phyloP scores from a whole-genome alignment of 768 basidiomycete genomes.

The Dictyophora rubrovolvata region DNA sequence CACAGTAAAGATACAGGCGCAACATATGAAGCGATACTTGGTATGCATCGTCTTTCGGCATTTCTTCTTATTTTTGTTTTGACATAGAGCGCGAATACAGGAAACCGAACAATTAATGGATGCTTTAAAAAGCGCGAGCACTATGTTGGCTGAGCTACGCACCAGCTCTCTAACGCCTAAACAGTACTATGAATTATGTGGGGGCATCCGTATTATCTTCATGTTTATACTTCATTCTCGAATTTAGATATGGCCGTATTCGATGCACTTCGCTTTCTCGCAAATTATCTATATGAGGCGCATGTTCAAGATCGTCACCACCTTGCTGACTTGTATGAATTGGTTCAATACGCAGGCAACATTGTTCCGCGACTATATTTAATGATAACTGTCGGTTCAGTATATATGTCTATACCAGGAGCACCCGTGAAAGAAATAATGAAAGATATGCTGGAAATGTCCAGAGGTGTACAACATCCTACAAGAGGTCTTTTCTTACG shows the following conservation, averaged over 20 bases:
- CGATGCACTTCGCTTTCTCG: conserved; percentile 88
- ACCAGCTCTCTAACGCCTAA: conserved; percentile 92
- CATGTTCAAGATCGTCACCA: conserved; percentile 89
- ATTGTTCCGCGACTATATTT: conserved; percentile 91
- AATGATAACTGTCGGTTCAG: conserved; percentile 99
- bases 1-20: conserved; percentile 84
- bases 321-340: conserved; percentile 95
- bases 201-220: conserved; percentile 16
- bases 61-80: conserved; percentile 5
- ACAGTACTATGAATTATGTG: conserved; percentile 98
- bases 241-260: conserved; percentile 92
- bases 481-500: conserved; percentile 90
- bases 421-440: conserved; percentile 98
- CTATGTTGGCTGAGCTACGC: conserved; percentile 93
- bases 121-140: conserved; percentile 90
- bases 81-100: conserved; percentile 29
- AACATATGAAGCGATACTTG: conserved; percentile 91
- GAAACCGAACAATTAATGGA: conserved; percentile 98
- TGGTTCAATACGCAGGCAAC: conserved; percentile 98
- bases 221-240: not conserved
- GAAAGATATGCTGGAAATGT: conserved; percentile 99
- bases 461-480: conserved; percentile 93
- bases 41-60: conserved; percentile 34
- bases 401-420: conserved; percentile 97
- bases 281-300: conserved; percentile 94